Conservation (phyloP, 1,139 yeast species). For the Lodderomyces parapsilosis region DNA sequence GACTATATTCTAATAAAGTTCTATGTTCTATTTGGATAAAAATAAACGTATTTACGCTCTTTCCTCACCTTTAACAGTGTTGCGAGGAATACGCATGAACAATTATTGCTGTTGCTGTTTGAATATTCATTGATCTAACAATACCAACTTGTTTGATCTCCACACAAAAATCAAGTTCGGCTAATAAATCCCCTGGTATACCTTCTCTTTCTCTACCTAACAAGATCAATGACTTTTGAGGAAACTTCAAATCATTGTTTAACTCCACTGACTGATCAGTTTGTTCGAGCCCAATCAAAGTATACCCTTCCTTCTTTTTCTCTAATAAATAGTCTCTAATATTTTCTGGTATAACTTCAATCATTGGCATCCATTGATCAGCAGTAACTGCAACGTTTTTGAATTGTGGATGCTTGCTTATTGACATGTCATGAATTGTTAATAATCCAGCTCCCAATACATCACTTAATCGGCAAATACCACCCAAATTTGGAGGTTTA, state of each 20-base stretch:
- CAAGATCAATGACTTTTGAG: conserved; percentile 71
- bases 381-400: conserved; percentile 91
- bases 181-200: conserved; percentile 80
- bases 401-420: conserved; percentile 67
- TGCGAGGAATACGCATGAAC: conserved; percentile 89
- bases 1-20: conserved; percentile 12
- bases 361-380: conserved; percentile 93
- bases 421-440: conserved; percentile 69
- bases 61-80: conserved; percentile 39
- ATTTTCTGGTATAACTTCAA: conserved; percentile 62
- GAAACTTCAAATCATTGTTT: conserved; percentile 64
- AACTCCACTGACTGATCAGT: conserved; percentile 82
- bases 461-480: conserved; percentile 88
- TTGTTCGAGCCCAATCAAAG: conserved; percentile 87
- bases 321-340: conserved; percentile 56
- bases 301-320: conserved; percentile 78
- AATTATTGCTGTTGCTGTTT: conserved; percentile 92
- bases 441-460: conserved; percentile 86
- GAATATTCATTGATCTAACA: conserved; percentile 91
- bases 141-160: conserved; percentile 93
- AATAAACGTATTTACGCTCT: not conserved
- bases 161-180: conserved; percentile 81
- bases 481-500: conserved; percentile 90
- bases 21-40: not conserved
- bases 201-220: conserved; percentile 91